A percentile compares a stretch with the other conserved stretches of the same genome.
Conservation (phyloP, 257 asterid species). For the Sherardia arvensis region DNA sequence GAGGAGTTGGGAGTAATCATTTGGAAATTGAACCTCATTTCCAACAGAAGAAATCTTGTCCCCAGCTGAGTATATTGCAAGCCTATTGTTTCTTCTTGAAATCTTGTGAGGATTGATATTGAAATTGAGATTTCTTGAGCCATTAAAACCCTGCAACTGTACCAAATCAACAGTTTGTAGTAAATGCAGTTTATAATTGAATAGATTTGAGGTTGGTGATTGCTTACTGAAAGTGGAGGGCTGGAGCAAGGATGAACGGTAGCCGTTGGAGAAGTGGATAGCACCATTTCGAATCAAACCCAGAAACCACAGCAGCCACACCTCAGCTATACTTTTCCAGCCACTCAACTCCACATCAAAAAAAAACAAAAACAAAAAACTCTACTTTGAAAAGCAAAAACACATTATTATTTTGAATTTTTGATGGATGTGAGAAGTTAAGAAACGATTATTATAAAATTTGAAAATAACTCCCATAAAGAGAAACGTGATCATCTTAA, state of each 20-base stretch:
- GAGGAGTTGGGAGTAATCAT: constrained; percentile 65
- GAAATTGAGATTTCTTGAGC: constrained; percentile 18
- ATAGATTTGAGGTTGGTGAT: not conserved
- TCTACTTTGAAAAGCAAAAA: too few relatives aligned
- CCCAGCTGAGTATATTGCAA: constrained; percentile 27
- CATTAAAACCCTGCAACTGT: constrained; percentile 26
- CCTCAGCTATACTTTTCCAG: not conserved
- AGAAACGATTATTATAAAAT: too few relatives aligned
- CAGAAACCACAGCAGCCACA: not conserved
- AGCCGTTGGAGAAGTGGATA: constrained; percentile 30
- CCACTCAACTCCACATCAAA: not conserved
- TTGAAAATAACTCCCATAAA: too few relatives aligned
- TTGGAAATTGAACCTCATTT: constrained; percentile 54
- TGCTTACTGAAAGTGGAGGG: constrained; percentile 18
- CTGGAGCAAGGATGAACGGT: constrained; percentile 20
- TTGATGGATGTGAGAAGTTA: too few relatives aligned
- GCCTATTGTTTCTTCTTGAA: constrained; percentile 30
- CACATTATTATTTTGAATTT: too few relatives aligned
- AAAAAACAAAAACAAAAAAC: too few relatives aligned
- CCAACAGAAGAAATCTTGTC: constrained; percentile 32
- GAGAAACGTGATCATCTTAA: too few relatives aligned
- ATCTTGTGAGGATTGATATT: constrained; percentile 5
- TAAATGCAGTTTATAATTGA: not conserved
- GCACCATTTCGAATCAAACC: constrained; percentile 32
- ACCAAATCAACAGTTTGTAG: not conserved